Percentiles rank a stretch among this genome's conserved stretches.
Evolutionary conservation across 257 asterid genomes (phyloP).

Genomic region (Jacaranda copaia): DNA sequence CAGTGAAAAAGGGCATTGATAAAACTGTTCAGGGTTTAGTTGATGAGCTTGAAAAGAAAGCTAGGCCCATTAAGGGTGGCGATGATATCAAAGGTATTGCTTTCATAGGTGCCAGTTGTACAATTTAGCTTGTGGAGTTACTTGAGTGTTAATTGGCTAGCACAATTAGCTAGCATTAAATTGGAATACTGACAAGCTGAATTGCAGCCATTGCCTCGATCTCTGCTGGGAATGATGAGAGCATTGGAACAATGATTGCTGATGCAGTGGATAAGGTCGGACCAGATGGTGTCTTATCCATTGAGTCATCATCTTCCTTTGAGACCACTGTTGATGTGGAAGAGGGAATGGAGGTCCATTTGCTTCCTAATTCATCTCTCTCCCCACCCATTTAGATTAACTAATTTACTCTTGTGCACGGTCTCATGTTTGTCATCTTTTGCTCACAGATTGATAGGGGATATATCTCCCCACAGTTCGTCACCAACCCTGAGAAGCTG

Average conservation of each 20-base stretch:
- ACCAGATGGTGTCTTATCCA: slow-evolving; percentile 97
- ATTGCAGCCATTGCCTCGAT: slow-evolving; percentile 87
- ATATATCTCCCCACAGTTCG: slow-evolving; percentile 93
- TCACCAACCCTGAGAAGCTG: slow-evolving; percentile 88
- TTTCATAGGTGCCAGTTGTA: neutral
- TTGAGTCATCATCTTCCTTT: slow-evolving; percentile 95
- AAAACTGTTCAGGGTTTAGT: slow-evolving; percentile 80
- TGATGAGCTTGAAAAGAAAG: slow-evolving; percentile 81
- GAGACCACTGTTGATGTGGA: slow-evolving; percentile 98
- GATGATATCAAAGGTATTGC: slow-evolving; percentile 85
- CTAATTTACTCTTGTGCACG: neutral
- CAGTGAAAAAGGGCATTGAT: slow-evolving; percentile 91
- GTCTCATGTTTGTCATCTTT: slow-evolving; percentile 14
- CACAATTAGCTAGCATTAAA: neutral
- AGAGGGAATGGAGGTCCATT: slow-evolving; percentile 97
- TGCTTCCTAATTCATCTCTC: neutral
- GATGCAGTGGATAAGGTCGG: slow-evolving; percentile 99
- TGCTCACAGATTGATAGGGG: slow-evolving; percentile 86
- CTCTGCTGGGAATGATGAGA: slow-evolving; percentile 92
- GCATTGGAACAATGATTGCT: slow-evolving; percentile 86
- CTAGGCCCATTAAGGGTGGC: slow-evolving; percentile 95
- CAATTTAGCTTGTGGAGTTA: neutral
- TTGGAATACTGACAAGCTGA: slow-evolving; percentile 8
- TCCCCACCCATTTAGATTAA: neutral
- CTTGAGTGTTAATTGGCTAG: neutral